Evolutionary conservation across 495 filamentous ascomycete genomes (phyloP), one percentile per base, ranked within the genome.

Genomic region (Penicillium egyptiacum): DNA sequence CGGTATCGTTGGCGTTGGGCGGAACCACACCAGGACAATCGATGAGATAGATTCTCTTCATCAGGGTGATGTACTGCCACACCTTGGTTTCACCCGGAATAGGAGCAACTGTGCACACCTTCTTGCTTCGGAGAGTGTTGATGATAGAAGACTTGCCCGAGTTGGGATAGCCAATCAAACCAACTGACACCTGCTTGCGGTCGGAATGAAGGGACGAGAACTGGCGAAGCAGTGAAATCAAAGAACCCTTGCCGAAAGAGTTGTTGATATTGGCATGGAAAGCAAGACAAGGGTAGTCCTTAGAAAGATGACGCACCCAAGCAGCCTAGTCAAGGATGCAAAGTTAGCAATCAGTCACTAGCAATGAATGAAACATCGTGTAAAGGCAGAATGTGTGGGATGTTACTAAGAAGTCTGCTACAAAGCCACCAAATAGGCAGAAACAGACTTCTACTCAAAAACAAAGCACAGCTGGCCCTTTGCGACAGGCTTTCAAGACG

Each of bases 391-490:
- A 89, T 98, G 93, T 98, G 83, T 95, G 92, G 88, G 87, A 88
- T 91, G 87, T 89, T 87, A 96, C 93, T 98, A 98, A 95, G 94
- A 96, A 88, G 76, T 83, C 82, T 81, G 79, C 86, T 84, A 93
- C 78, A 58, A 70, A 67, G 69, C 69, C 62, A 67, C 71, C 70
- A 70, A 66, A 69, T 61, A 67, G 70, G 75, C 63, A 71, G 75
- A 72, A 76, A 65, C 66, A 82, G 83, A 79, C 72, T 85, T 95
- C 92, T 91, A 96, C 91, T 96, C 90, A 88, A 68, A 85, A 85
- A 88, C 85, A 86, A 86, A 81, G 82, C 83, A 87, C 79, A 77
- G 76, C 72, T 74, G 73, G 75, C 77, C 80, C 83, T 71, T 33
- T 74, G 65, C 71, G 83, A 84, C 68, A 61, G 62, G 71, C 73